Evolutionary conservation across 2,329 filamentous ascomycete genomes (phyloP), one percentile per base, ranked within the genome.

Genomic region (Talaromyces rugulosus): DNA sequence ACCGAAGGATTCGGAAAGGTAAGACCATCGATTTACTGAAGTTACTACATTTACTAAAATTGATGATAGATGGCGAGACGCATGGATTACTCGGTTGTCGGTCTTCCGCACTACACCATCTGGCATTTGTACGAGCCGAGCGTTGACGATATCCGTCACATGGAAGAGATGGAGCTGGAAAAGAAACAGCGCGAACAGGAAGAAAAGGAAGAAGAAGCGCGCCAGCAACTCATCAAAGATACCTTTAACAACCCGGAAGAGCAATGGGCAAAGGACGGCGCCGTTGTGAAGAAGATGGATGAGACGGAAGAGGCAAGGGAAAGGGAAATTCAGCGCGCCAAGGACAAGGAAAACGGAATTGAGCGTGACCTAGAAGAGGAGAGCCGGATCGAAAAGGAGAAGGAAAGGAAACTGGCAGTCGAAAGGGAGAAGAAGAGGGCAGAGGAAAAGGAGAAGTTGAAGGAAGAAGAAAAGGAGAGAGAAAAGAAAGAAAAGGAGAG

Each of bases 121-220:
- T 99, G 95, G 95, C 95, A 99, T 87, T 83, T 99, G 71, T 99
- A 99, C 80, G 95, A 99, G 77, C 95, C 95, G n/a, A 96, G 92
- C 70, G 91, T 97, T 16, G 95, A 99, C 71, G 95, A 99, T 71
- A 91, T 98, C 65, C 88, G 90, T 63, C 95, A 98, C 72, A 99
- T 99, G 95, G 94, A 93, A 81, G 92, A 97, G 78, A 97, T 98
- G 94, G 94, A 98, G 73, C 83, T 88, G 66, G 93, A 98, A 74
- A 87, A 89, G 60, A 83, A 90, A 66, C 87, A 86, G 30, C 89
- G 88, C 55, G 94, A 97, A 75, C 84, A 87, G 33, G 92, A 95
- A 74, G 91, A 96, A 72, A 84, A 86, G 67, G 87, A 89, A 64
- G 88, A 89, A 71, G 84, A 85, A 28, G 89, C 92, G 64, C 86